Evolutionary conservation across 2,329 filamentous ascomycete genomes (phyloP).

Genomic region (Mariannaea elegans): DNA sequence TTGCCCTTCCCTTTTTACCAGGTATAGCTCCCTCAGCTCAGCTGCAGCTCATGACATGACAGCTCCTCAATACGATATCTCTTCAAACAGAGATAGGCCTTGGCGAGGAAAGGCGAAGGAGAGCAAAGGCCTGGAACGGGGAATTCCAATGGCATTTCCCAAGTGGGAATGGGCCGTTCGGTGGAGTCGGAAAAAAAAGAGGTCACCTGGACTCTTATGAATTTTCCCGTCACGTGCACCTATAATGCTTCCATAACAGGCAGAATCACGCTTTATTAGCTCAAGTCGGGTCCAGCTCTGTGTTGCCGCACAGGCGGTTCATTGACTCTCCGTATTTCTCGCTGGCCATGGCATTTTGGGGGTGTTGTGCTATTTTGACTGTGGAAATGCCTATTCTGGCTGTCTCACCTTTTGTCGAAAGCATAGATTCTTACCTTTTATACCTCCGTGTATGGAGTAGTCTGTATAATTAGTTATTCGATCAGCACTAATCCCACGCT

Average conservation of each 20-base stretch:
- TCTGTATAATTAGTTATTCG: too few relatives aligned
- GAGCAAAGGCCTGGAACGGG: conserved; percentile 11
- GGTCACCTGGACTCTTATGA: conserved; percentile 39
- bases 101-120: conserved; percentile 4
- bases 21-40: conserved; percentile 2
- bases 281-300: too few relatives aligned
- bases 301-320: too few relatives aligned
- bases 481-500: too few relatives aligned
- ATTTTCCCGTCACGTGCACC: conserved; percentile 39
- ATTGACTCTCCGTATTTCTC: too few relatives aligned
- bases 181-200: conserved; percentile 33
- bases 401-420: too few relatives aligned
- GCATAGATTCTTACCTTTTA: too few relatives aligned
- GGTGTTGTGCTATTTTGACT: too few relatives aligned
- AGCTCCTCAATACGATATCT: not conserved
- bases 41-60: not conserved
- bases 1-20: not conserved
- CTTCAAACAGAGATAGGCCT: conserved; percentile 1
- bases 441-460: too few relatives aligned
- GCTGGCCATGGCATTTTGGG: too few relatives aligned
- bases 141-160: conserved; percentile 24
- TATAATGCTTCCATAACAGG: conserved; percentile 5
- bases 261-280: not conserved
- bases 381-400: too few relatives aligned
- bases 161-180: conserved; percentile 37